phyloP scores from a whole-genome alignment of 2,329 filamentous ascomycete genomes.

The Penicillium glabrum region DNA sequence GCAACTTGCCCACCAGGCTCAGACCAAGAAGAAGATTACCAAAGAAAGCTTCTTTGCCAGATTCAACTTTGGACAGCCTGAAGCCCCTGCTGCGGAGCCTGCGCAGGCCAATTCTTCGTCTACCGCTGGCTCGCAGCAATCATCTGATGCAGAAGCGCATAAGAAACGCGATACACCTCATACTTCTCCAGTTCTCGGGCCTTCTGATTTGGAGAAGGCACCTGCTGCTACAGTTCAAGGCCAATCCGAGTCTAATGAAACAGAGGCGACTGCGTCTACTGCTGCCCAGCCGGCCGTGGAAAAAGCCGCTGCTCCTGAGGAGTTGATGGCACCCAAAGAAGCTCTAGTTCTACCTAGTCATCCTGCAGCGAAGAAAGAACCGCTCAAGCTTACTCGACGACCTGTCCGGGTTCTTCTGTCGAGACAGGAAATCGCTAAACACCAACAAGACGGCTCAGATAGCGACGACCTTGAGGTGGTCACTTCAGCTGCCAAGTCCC shows the following conservation, averaged over 20 bases:
- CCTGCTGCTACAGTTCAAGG: background rate
- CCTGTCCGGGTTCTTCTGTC: slow-evolving; percentile 43
- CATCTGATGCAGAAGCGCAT: slow-evolving; percentile 43
- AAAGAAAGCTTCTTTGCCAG: slow-evolving; percentile 78
- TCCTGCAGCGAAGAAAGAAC: slow-evolving; percentile 26
- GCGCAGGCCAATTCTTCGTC: slow-evolving; percentile 36
- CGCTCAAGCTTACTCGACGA: slow-evolving; percentile 25
- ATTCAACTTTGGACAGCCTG: slow-evolving; percentile 69
- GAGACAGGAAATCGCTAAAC: slow-evolving; percentile 36
- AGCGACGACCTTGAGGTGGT: slow-evolving; percentile 64
- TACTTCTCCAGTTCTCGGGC: slow-evolving; percentile 59
- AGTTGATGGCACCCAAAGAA: background rate
- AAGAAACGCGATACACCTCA: slow-evolving; percentile 64
- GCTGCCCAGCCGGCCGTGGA: slow-evolving; percentile 21
- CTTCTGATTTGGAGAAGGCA: slow-evolving; percentile 14
- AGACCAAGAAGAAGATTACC: slow-evolving; percentile 86
- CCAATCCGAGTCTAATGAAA: slow-evolving; percentile 1
- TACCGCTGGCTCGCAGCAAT: slow-evolving; percentile 52
- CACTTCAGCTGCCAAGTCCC: slow-evolving; percentile 42
- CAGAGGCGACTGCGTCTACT: slow-evolving; percentile 26
- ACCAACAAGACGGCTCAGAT: slow-evolving; percentile 46
- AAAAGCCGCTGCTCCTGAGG: background rate
- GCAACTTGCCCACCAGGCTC: slow-evolving; percentile 86
- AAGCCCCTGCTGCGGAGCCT: slow-evolving; percentile 22
- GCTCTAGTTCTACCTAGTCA: slow-evolving; percentile 20